Percentiles rank a stretch among this genome's conserved stretches.
Conservation (phyloP, 768 basidiomycete species). For the Tylopilus vinaceipallidus region DNA sequence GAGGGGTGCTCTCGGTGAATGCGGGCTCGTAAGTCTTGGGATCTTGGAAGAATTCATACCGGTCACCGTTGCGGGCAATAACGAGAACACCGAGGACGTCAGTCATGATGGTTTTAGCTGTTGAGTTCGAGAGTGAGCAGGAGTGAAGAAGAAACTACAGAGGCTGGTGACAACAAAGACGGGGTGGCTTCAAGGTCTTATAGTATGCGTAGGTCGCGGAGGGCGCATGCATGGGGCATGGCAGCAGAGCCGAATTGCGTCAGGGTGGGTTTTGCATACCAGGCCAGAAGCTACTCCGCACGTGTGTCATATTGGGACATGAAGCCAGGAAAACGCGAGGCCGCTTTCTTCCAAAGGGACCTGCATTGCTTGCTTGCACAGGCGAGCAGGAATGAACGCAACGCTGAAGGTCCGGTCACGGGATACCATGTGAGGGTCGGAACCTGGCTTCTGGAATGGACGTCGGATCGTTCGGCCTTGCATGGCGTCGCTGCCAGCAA, state of each 20-base stretch:
- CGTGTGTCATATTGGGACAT: slow-evolving; percentile 24
- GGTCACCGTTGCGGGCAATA: slow-evolving; percentile 78
- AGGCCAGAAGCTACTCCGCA: slow-evolving; percentile 19
- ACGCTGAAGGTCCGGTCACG: slow-evolving; percentile 20
- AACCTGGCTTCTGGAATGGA: slow-evolving; percentile 17
- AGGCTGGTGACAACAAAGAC: slow-evolving; percentile 13
- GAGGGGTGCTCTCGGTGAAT: slow-evolving; percentile 69
- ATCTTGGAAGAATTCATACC: slow-evolving; percentile 66
- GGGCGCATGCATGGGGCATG: slow-evolving; percentile 30
- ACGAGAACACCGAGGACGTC: slow-evolving; percentile 76
- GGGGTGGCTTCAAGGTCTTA: slow-evolving; percentile 18
- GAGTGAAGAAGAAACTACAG: slow-evolving; percentile 18
- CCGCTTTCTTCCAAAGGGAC: slow-evolving; percentile 30
- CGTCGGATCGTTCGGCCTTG: not conserved
- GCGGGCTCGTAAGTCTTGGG: slow-evolving; percentile 62
- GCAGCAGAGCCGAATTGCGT: slow-evolving; percentile 23
- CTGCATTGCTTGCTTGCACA: slow-evolving; percentile 28
- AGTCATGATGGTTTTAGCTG: slow-evolving; percentile 25
- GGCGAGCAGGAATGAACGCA: slow-evolving; percentile 31
- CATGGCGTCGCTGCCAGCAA: not conserved
- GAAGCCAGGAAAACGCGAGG: slow-evolving; percentile 33
- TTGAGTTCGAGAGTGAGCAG: slow-evolving; percentile 12
- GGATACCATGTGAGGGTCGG: slow-evolving; percentile 3
- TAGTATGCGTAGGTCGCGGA: slow-evolving; percentile 21
- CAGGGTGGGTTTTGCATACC: slow-evolving; percentile 22